Conservation (phyloP, 352 stramenopile species). For the Globisporangium radiosum region DNA sequence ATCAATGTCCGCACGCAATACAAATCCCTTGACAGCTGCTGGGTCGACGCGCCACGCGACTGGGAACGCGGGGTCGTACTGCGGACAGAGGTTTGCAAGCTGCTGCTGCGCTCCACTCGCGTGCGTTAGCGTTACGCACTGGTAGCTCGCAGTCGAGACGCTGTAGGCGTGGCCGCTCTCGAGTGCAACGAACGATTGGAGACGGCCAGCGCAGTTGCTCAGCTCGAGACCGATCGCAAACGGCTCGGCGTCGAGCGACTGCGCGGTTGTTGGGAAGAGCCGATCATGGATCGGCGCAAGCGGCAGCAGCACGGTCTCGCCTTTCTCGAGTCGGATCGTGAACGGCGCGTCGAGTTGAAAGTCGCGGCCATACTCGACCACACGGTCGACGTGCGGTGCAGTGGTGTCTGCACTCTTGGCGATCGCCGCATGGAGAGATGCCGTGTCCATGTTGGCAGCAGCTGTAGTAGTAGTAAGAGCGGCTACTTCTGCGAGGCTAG, state of each 20-base stretch:
- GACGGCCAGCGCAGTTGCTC: conserved; percentile 18
- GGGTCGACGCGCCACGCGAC: conserved; percentile 16
- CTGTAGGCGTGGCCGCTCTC: conserved; percentile 9
- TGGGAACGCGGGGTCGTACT: conserved; percentile 14
- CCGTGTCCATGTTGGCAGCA: too few species aligned
- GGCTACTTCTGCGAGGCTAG: too few species aligned
- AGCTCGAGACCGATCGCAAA: conserved; percentile 26
- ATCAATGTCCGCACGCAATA: conserved; percentile 15
- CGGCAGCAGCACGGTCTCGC: conserved; percentile 25
- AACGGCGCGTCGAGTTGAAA: conserved; percentile 27
- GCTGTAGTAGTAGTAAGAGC: too few species aligned
- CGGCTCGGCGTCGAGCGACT: background rate
- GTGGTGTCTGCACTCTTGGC: background rate
- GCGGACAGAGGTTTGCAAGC: conserved; percentile 20
- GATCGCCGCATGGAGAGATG: too few species aligned
- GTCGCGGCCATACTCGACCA: conserved; percentile 16
- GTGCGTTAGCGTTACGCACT: conserved; percentile 22
- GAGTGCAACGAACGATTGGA: conserved; percentile 18
- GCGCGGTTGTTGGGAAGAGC: conserved; percentile 9
- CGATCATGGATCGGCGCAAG: conserved; percentile 20
- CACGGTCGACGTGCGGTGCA: conserved; percentile 11
- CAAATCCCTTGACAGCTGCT: conserved; percentile 19
- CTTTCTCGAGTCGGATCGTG: conserved; percentile 12
- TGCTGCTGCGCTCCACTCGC: conserved; percentile 9
- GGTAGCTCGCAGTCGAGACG: conserved; percentile 25